Percentiles rank a stretch among this genome's conserved stretches.
Conservation (phyloP, 345 rosid genomes). For the Eucalyptus fibrosa region DNA sequence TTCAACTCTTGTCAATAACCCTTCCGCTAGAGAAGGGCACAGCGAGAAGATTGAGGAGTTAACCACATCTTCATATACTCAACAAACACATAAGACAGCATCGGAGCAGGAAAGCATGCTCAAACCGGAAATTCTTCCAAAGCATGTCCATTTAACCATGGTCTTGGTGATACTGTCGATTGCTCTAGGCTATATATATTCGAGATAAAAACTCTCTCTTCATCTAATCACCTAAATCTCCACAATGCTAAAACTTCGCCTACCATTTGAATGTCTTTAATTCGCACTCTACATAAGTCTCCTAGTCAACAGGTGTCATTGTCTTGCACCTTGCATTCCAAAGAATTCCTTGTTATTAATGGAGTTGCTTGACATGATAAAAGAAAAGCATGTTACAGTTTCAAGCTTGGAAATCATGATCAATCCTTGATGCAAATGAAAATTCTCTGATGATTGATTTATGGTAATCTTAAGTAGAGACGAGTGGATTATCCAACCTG, state of each 20-base stretch:
- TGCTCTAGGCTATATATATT: neutral
- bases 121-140: neutral
- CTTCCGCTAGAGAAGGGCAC: neutral
- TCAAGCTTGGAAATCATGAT: neutral
- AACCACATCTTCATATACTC: neutral
- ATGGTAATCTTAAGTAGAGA: neutral
- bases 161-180: neutral
- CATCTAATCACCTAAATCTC: neutral
- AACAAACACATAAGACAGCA: neutral
- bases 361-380: neutral
- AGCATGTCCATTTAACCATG: neutral
- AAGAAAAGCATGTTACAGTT: neutral
- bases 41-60: neutral
- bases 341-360: neutral
- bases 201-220: neutral
- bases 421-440: neutral
- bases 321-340: neutral
- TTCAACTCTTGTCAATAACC: neutral
- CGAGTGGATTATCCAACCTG: neutral
- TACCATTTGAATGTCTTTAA: neutral
- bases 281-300: neutral
- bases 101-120: neutral
- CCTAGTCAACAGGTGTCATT: neutral
- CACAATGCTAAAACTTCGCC: rapidly evolving
- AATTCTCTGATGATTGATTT: neutral